Base-by-base conservation (phyloP, 2,329 filamentous ascomycete genomes). In the Aspergillus thermomutatus region DNA sequence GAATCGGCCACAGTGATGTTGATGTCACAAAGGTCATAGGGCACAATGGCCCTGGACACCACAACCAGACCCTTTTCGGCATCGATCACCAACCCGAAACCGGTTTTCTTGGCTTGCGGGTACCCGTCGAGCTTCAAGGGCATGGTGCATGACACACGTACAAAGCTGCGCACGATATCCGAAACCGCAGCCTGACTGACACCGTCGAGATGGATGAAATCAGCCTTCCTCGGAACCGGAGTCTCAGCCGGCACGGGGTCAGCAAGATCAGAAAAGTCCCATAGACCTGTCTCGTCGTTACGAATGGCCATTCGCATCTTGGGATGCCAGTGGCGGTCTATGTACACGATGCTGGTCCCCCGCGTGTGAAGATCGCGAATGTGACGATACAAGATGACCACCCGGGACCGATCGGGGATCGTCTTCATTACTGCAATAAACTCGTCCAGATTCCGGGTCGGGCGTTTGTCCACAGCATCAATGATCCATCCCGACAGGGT, bases 41-140 rank as follows among this genome's bases (percentile, higher is more conserved):
- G 94, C 21, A 99, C 90, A 61, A 97, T 91, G 1, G 95, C 93
- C 69, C 94, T 82, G 1, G 94, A 97, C 54, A 97, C 93, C 58
- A 97, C 84, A 6, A 99, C 94, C 19, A 99, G 82, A 19, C 94
- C 94, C 77, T 97, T 93, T 59, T 95, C 91, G 0, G 95, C 94
- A 75, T 99, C 94, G 60, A 99, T 90, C n/a, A 99, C 93, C 40
- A 99, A 79, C 41, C 94, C 94, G 81, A 96, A 97, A 0, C 94
- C 94, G 78, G 92, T 94, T 76, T 96, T 94, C 50, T 92, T 84
- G 64, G 94, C 91, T 73, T 94, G 91, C 5, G 94, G 95, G 72
- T 96, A 99, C n/a, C 94, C 94, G 72, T 99, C 94, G 9, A 99
- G 83, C 80, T 97, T 97, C 60, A 99, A 80, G 0, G 94, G 94